Evolutionary conservation across 345 rosid species (phyloP).

Genomic region (Syzygium aromaticum): DNA sequence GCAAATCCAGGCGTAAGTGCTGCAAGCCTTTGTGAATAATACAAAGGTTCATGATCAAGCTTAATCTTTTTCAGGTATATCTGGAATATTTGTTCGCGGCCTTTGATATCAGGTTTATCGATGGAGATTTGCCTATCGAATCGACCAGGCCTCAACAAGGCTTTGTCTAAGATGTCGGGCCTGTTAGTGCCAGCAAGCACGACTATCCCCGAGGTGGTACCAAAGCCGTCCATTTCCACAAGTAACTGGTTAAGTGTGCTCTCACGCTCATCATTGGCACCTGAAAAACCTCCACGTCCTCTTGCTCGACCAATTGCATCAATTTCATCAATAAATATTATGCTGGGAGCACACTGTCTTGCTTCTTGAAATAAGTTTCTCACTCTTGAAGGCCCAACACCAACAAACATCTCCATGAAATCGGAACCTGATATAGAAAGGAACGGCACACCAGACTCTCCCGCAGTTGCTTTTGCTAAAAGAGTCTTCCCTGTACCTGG

Average conservation of each 20-base stretch:
- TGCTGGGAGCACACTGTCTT: conserved; percentile 84
- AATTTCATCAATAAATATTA: conserved; percentile 89
- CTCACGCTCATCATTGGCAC: conserved; percentile 92
- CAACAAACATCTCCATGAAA: conserved; percentile 99
- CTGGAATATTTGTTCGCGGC: conserved; percentile 82
- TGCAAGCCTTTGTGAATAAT: conserved; percentile 80
- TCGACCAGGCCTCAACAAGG: conserved; percentile 80
- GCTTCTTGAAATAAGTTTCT: conserved; percentile 96
- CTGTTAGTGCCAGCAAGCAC: conserved; percentile 97
- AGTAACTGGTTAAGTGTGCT: conserved; percentile 88
- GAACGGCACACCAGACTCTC: conserved; percentile 91
- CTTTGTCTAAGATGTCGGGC: conserved; percentile 94
- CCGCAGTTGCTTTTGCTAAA: conserved; percentile 96
- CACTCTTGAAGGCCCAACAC: conserved; percentile 97
- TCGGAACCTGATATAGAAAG: conserved; percentile 93
- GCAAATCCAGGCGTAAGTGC: conserved; percentile 98
- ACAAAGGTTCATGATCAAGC: conserved; percentile 71
- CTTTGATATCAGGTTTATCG: conserved; percentile 90
- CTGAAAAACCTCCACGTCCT: conserved; percentile 86
- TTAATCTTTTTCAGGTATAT: conserved; percentile 77
- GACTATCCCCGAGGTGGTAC: conserved; percentile 89
- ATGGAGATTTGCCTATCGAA: conserved; percentile 87
- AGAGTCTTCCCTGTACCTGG: conserved; percentile 99
- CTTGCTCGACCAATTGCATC: conserved; percentile 97
- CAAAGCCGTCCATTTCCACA: conserved; percentile 98